phyloP scores from a whole-genome alignment of 805 yeast genomes.

The Metschnikowia corniflorae region DNA sequence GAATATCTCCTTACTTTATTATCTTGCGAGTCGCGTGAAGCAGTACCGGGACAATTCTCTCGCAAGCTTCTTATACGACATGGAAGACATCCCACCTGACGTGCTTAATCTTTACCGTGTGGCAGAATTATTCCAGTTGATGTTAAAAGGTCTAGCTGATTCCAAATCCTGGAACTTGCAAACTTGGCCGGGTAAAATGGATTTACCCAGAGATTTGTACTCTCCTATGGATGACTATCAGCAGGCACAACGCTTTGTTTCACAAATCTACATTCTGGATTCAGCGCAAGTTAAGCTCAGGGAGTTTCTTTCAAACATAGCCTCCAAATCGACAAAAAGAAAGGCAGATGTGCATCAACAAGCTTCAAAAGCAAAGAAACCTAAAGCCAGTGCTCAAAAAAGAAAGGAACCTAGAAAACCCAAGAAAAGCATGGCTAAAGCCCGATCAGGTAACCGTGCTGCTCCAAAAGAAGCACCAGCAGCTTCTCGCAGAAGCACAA shows the following conservation, averaged over 20 bases:
- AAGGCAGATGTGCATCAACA: background rate
- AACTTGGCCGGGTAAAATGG: conserved; percentile 78
- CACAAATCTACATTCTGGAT: conserved; percentile 55
- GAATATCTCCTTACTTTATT: conserved; percentile 69
- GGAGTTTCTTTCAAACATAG: conserved; percentile 6
- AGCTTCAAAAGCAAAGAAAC: background rate
- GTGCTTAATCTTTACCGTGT: conserved; percentile 53
- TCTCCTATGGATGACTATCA: conserved; percentile 53
- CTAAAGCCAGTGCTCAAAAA: background rate
- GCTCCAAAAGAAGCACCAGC: too few species aligned
- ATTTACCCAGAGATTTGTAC: conserved; percentile 67
- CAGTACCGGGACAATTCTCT: conserved; percentile 63
- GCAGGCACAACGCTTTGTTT: conserved; percentile 56
- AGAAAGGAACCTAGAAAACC: background rate
- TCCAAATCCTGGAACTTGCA: conserved; percentile 64
- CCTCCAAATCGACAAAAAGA: too few species aligned
- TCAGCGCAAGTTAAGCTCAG: conserved; percentile 36
- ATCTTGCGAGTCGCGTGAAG: conserved; percentile 73
- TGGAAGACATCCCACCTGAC: conserved; percentile 21
- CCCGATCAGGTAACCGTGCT: too few species aligned
- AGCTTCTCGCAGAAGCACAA: conserved; percentile 23
- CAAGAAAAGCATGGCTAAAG: background rate
- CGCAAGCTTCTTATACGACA: conserved; percentile 28
- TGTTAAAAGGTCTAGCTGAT: conserved; percentile 56
- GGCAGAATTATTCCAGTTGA: conserved; percentile 70